Percentiles rank a stretch among this genome's conserved stretches.
Evolutionary conservation across 495 filamentous ascomycete species (phyloP).

Genomic region (Xylaria sp.): DNA sequence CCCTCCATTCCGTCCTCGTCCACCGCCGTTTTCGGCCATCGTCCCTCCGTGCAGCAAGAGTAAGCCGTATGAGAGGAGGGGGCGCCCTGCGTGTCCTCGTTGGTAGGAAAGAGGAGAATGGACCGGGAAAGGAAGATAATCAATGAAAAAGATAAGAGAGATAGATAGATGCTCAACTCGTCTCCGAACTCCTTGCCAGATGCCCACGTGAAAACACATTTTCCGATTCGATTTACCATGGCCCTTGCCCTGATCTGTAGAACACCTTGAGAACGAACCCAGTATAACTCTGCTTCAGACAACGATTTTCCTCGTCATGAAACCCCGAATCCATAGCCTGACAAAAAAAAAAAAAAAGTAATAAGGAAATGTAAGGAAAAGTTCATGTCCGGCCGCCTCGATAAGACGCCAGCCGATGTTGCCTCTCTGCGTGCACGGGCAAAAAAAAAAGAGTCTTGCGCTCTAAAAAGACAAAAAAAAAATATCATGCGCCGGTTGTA

Average conservation of each 20-base stretch:
- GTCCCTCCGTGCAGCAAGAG: neutral
- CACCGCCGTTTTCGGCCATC: neutral
- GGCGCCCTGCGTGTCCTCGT: neutral
- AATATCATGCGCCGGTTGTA: constrained; percentile 26
- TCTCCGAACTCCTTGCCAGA: constrained; percentile 28
- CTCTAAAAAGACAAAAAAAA: constrained; percentile 29
- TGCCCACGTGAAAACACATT: constrained; percentile 24
- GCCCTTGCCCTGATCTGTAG: constrained; percentile 11
- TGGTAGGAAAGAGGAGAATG: neutral
- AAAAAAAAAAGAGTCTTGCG: constrained; percentile 27
- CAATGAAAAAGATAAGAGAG: neutral
- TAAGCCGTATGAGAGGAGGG: neutral
- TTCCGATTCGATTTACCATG: constrained; percentile 9
- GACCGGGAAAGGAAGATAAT: neutral
- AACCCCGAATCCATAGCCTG: neutral
- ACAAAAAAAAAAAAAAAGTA: constrained; percentile 25
- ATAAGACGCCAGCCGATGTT: neutral
- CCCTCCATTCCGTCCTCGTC: constrained; percentile 3
- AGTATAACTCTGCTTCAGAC: constrained; percentile 9
- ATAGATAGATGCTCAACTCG: constrained; percentile 13
- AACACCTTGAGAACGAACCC: constrained; percentile 11
- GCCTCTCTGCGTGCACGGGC: neutral
- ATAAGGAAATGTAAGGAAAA: neutral
- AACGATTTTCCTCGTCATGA: constrained; percentile 20
- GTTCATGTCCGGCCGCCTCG: no score